Evolutionary conservation across 345 rosid genomes (phyloP), one percentile per base, ranked within the genome.

Genomic region (Bruguiera sexangula): DNA sequence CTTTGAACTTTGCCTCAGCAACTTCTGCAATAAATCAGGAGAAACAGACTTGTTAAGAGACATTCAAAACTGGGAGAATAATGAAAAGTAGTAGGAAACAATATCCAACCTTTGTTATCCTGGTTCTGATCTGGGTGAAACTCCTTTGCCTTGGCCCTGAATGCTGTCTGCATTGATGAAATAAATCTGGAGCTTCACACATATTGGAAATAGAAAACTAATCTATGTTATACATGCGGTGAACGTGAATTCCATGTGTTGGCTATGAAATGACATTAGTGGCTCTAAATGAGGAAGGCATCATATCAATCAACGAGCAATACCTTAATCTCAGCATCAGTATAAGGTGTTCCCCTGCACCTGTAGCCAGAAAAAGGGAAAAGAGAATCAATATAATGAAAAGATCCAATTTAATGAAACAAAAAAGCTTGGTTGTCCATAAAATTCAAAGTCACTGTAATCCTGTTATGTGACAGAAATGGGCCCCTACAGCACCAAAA

Each of bases 51-150:
- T 43, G 19, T 6, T 30, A n/a, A 18, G 63, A n/a, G 34, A 19
- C 55, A 56, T 3, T 10, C 26, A 16, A 24, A 27, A 6, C 4
- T 56, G 1, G 6, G 31, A 27, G 16, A 11, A 54, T 26, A 56
- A 56, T 26, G 60, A 56, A 21, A 2, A 56, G 0, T 16, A 24
- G 31, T 27, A 56, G 30, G 16, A 13, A 56, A 56, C 30, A 24
- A 68, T 2, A 62, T 64, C 74, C 60, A 66, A 89, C 98, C 92
- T 88, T 88, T 95, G 78, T 92, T 85, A 76, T 83, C 84, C 65
- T 88, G 96, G 85, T 95, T 92, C 81, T 95, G 97, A 80, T 95
- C 97, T 0, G 99, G 99, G 73, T 95, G 99, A 66, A 92, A 92
- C 71, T 89, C 86, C 91, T 81, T 82, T 51, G 97, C 97, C 78